phyloP scores from a whole-genome alignment of 2,329 filamentous ascomycete species.

The Emergomyces orientalis region DNA sequence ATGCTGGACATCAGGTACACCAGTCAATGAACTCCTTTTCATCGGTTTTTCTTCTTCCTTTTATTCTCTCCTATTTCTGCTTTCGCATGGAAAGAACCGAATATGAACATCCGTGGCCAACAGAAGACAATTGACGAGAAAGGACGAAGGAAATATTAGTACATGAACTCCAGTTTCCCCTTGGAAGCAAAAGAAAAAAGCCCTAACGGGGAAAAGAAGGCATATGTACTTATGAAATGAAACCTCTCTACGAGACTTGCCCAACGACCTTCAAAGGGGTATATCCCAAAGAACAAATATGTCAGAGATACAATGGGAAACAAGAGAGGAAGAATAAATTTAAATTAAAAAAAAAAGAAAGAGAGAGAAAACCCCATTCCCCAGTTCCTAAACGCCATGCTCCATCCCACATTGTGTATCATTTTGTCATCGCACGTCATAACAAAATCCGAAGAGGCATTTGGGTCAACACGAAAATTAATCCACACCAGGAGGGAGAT shows the following conservation, averaged over 20 bases:
- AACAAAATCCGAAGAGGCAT: not conserved
- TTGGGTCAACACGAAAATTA: not conserved
- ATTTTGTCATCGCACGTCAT: slow-evolving; percentile 2
- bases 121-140: not conserved
- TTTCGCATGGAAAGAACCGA: not conserved
- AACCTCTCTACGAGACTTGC: not conserved
- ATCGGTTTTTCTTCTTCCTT: not conserved
- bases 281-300: not conserved
- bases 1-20: not conserved
- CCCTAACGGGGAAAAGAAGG: not conserved
- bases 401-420: not conserved
- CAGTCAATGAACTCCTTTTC: not conserved
- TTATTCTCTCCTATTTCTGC: not conserved
- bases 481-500: slow-evolving; percentile 18
- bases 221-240: not conserved
- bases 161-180: not conserved
- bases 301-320: not conserved
- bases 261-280: not conserved
- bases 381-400: slow-evolving; percentile 1
- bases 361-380: not conserved
- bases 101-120: not conserved
- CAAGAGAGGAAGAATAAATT: not conserved
- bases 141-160: not conserved
- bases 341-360: not conserved
- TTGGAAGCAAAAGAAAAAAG: not conserved